Evolutionary conservation across 176 grass and related monocot species (phyloP), one percentile per base, ranked within the genome.

Genomic region (Hsuehochloa calcarea): DNA sequence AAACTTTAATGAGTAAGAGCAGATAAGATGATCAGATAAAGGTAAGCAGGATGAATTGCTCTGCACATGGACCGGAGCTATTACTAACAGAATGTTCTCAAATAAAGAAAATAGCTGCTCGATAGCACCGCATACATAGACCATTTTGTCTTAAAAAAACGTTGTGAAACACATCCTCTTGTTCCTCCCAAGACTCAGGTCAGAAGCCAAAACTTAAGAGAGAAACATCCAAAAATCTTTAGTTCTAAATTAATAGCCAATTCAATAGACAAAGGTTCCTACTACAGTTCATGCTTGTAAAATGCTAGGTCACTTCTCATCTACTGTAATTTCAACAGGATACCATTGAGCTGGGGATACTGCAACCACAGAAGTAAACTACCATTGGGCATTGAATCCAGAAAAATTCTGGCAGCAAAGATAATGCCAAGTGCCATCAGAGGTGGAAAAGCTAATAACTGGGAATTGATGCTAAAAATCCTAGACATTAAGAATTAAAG

Each of bases 241-340:
- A 44, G 50, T 22, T 69, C 8, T 15, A 3, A 45, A 63, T 19
- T 3, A 38, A 37, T 78, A 2, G 14, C 52, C 55, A 25, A 85
- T 79, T 85, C 39, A 85, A 43, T 46, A 37, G 50, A 78, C 2
- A 62, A 69, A n/a, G 20, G 20, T 3, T 55, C 49, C 13, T 83
- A 76, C 78, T 62, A 41, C 16, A 46, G 37, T 14, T 78, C 38
- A 84, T 22, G 22, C 47, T 89, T 65, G 10, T 59, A 31, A 47
- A 73, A 47, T 60, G 39, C 38, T 19, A 41, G 29, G 49, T 20
- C 20, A 68, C 15, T 65, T 29, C 15, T 46, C 4, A 79, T 66
- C 38, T 25, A 37, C 16, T 58, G 35, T 65, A 37, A 69, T 55
- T 52, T 59, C 60, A 2, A 14, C 37, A 38, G 26, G 59, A 74